phyloP scores from a whole-genome alignment of 2,329 filamentous ascomycete genomes.

The Cladophialophora bantiana region DNA sequence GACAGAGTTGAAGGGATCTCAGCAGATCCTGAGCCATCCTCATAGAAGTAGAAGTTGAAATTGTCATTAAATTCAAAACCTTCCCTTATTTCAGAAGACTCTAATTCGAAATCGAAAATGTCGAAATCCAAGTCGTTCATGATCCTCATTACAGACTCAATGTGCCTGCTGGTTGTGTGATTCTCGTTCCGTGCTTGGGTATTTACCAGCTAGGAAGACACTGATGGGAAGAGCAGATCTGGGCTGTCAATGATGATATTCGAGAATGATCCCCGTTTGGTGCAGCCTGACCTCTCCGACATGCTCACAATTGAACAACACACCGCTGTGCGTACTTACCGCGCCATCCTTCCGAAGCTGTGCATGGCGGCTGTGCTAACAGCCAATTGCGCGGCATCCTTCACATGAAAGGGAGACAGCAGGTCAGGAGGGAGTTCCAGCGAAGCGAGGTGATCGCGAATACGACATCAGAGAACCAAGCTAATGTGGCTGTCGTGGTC shows the following conservation, averaged over 20 bases:
- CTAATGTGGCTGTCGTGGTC: background rate
- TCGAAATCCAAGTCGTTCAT: background rate
- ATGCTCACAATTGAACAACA: background rate
- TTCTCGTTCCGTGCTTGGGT: background rate
- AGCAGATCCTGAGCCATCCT: no score
- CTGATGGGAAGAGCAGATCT: background rate
- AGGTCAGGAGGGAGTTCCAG: background rate
- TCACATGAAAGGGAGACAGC: background rate
- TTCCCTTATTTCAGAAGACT: background rate
- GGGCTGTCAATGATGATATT: background rate
- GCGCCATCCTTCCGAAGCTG: background rate
- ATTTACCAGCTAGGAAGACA: background rate
- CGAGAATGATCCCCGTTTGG: background rate
- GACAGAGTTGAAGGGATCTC: background rate
- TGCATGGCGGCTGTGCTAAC: background rate
- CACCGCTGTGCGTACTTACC: background rate
- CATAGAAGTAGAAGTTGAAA: no score
- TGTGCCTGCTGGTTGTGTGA: background rate
- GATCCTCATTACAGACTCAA: background rate
- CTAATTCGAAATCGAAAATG: no score
- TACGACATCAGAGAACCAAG: background rate
- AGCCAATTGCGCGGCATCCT: background rate
- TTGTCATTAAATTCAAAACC: background rate
- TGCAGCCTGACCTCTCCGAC: background rate
- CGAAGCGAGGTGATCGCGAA: background rate